These are phyloP conservation scores for Pezicula neosporulosa DNA, from an alignment of 2,329 filamentous ascomycete species.

Conservation along the genomic window DNA sequence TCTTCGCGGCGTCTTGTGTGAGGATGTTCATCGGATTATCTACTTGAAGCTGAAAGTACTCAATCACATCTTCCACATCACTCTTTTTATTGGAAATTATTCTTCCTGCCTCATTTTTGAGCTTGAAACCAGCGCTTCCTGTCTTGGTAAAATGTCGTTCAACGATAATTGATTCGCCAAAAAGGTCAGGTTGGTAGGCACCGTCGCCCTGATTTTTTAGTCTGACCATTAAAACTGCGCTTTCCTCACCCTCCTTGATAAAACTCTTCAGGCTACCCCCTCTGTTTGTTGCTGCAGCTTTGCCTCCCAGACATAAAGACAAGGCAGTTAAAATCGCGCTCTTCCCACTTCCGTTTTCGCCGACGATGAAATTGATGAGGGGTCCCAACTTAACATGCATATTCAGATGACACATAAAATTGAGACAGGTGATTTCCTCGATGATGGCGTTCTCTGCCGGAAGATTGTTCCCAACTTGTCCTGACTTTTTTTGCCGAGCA, in stretches of 20 bases:
- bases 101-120: conserved; percentile 70
- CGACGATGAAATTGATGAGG: conserved; percentile 96
- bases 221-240: conserved; percentile 72
- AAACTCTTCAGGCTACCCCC: conserved; percentile 86
- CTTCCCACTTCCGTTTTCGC: conserved; percentile 96
- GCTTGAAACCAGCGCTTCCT: conserved; percentile 78
- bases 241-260: conserved; percentile 84
- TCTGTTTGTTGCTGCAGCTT: conserved; percentile 88
- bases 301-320: conserved; percentile 90
- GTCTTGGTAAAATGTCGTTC: conserved; percentile 80
- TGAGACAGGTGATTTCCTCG: conserved; percentile 79
- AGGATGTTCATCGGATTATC: conserved; percentile 96
- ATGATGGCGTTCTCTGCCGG: conserved; percentile 83
- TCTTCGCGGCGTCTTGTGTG: conserved; percentile 90
- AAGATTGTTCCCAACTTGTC: conserved; percentile 60
- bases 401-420: conserved; percentile 94
- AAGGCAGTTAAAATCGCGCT: conserved; percentile 92
- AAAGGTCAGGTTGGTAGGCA: conserved; percentile 79
- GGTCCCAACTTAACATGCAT: conserved; percentile 85
- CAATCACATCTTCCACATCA: conserved; percentile 88
- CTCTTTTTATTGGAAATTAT: conserved; percentile 78
- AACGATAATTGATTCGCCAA: conserved; percentile 82
- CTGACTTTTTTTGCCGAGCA: conserved; percentile 33
- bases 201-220: conserved; percentile 88
- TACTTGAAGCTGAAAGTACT: conserved; percentile 90